Evolutionary conservation across 768 basidiomycete genomes (phyloP), one percentile per base, ranked within the genome.

Genomic region (Coprinopsis sp.): DNA sequence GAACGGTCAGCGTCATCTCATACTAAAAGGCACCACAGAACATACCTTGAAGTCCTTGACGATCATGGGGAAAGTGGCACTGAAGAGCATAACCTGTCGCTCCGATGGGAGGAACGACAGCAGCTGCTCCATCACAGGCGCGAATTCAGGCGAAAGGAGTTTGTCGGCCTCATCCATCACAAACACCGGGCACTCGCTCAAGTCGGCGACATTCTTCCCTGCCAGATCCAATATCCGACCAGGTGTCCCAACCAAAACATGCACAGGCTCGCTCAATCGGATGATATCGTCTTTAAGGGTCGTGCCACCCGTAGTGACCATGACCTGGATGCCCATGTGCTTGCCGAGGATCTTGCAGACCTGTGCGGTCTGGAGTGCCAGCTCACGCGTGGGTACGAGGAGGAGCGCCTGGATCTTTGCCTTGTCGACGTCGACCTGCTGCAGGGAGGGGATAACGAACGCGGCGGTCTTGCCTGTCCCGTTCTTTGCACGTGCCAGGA

Each of bases 161-260:
- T 98, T 99, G 68, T 98, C 96, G 37, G 95, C 95, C 69, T 99
- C 95, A 66, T 99, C 95, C 95, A 99, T 99, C 55, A 98, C 92
- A 60, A 97, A 99, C 45, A 95, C 90, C 2, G 87, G 84, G 67
- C 95, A 97, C 61, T 91, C 86, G 69, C 81, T 87, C 54, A 99
- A 76, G 69, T 98, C 92, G 23, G 95, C 95, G 30, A 99, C 87
- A 53, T 69, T 79, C 71, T 97, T 97, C 57, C 92, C 87, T 4
- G 89, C 87, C 43, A 99, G 71, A 73, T 99, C 95, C 44, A 99
- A 73, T 58, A 99, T 93, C 59, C 95, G 81, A 22, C 95, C 95
- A 13, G 95, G 95, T 2, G 95, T 99, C 43, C 95, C 95, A 51
- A 97, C 95, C 41, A 99, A 85, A 42, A 99, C 87, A 64, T 99